Base-by-base conservation (phyloP, 2,329 filamentous ascomycete genomes). In the Pseudogymnoascus sp. region DNA sequence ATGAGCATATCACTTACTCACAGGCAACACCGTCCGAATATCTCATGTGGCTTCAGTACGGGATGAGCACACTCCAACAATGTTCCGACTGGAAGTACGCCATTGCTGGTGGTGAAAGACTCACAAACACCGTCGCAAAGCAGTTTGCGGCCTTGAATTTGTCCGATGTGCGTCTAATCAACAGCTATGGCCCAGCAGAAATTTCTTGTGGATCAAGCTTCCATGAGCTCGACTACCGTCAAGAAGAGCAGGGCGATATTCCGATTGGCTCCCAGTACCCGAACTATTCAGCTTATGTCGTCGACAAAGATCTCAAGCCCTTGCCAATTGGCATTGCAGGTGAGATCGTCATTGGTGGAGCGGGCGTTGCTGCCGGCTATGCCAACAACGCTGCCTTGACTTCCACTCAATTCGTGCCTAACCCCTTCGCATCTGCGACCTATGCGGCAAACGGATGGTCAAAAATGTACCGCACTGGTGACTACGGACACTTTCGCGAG, bases 341-440 rank as follows among this genome's bases (percentile, higher is more conserved):
- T 3, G 77, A 81, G 62, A 70, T 81, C 4, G 70, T 57, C 28
- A 70, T 81, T 30, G 74, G 68, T 12, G 77, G 77, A 3, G 64
- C 68, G 2, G 74, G 73, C 5, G 70, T 77, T 2, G 67, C 70
- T 0, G 14, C 60, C 5, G 74, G 74, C 2, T 78, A 78, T 60
- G 47, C 74, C 0, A 67, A 71, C n/a, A 64, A 68, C 9, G 54
- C 63, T 0, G 69, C 69, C 7, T 59, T 65, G 6, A 63, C 58
- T 5, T 36, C 57, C 20, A 43, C 30, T 16, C 12, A 59, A 25
- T 67, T 65, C 47, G 9, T 64, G 4, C n/a, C 35, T 6, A 59
- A 66, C 28, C 22, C 33, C 12, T 62, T 50, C 25, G 64, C 62
- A 20, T 43, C 60, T 12, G 14, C 38, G 5, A 54, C 57, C 4